A percentile compares a stretch with the other conserved stretches of the same genome.
Evolutionary conservation across 192 early-diverging fungal species (phyloP).

Genomic region (Gigaspora rosea): DNA sequence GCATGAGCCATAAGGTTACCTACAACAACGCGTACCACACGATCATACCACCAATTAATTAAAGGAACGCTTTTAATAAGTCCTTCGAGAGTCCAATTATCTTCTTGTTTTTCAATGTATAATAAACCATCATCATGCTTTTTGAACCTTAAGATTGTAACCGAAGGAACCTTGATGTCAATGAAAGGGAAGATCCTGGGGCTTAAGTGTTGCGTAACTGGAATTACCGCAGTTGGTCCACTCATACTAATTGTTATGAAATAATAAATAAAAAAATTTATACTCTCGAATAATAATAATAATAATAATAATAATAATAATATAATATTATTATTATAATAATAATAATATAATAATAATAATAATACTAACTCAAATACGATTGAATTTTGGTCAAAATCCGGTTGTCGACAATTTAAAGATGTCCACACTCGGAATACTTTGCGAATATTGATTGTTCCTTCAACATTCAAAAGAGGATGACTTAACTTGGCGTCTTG

Average conservation of each 20-base stretch:
- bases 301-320: no score
- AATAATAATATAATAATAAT: no score
- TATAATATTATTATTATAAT: neutral
- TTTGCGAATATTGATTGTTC: conserved; percentile 52
- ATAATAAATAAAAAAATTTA: neutral
- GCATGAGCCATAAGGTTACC: conserved; percentile 50
- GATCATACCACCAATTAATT: conserved; percentile 58
- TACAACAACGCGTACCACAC: conserved; percentile 51
- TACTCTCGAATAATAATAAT: neutral
- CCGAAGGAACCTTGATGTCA: conserved; percentile 51
- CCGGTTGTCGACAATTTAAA: conserved; percentile 39
- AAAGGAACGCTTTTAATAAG: conserved; percentile 57
- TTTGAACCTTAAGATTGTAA: conserved; percentile 52
- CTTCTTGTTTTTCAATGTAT: conserved; percentile 58
- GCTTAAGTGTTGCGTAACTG: conserved; percentile 51
- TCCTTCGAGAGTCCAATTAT: conserved; percentile 61
- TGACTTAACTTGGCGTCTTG: conserved; percentile 50
- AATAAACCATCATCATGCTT: conserved; percentile 46
- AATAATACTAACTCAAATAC: conserved; percentile 41
- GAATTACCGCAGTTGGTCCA: conserved; percentile 47
- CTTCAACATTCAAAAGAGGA: conserved; percentile 52
- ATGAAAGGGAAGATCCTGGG: conserved; percentile 55
- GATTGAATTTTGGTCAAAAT: conserved; percentile 33
- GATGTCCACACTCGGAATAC: conserved; percentile 46
- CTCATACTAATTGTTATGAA: conserved; percentile 36